These are phyloP conservation scores for Diaporthe velutina DNA, from an alignment of 2,329 filamentous ascomycete species.

Conservation along the genomic window DNA sequence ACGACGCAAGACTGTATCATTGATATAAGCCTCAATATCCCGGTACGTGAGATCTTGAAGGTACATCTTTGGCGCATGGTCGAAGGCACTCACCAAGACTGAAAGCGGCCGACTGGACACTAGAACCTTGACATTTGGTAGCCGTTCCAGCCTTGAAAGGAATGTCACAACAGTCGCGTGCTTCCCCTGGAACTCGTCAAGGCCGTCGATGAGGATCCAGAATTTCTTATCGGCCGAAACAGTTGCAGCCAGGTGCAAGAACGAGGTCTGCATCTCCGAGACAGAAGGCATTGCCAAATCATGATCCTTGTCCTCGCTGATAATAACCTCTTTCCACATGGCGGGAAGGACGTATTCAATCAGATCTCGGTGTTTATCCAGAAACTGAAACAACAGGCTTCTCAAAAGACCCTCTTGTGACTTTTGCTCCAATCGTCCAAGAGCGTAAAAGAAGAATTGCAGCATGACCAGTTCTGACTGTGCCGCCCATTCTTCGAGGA, in stretches of 20 bases:
- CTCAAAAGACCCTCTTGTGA: not conserved
- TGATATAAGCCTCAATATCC: not conserved
- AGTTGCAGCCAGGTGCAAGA: accelerated
- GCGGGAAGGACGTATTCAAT: not conserved
- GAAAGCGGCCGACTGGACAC: not conserved
- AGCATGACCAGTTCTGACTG: not conserved
- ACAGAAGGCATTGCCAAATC: not conserved
- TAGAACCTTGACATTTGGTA: not conserved
- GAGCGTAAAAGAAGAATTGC: slow-evolving; percentile 10
- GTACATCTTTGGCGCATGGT: not conserved
- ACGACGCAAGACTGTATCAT: not conserved
- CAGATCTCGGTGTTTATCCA: not conserved
- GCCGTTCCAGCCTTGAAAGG: not conserved
- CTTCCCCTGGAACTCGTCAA: slow-evolving; percentile 1
- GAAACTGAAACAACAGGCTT: not conserved
- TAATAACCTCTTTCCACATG: not conserved
- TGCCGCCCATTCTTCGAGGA: not conserved
- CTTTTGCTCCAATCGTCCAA: not conserved
- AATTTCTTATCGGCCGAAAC: not conserved
- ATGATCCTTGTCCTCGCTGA: not conserved
- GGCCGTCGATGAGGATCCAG: not conserved
- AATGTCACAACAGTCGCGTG: not conserved
- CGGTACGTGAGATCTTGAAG: not conserved
- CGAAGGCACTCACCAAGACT: not conserved
- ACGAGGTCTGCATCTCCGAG: not conserved